Base-by-base conservation (phyloP, 2,329 filamentous ascomycete species). In the Pseudogymnoascus sp. region DNA sequence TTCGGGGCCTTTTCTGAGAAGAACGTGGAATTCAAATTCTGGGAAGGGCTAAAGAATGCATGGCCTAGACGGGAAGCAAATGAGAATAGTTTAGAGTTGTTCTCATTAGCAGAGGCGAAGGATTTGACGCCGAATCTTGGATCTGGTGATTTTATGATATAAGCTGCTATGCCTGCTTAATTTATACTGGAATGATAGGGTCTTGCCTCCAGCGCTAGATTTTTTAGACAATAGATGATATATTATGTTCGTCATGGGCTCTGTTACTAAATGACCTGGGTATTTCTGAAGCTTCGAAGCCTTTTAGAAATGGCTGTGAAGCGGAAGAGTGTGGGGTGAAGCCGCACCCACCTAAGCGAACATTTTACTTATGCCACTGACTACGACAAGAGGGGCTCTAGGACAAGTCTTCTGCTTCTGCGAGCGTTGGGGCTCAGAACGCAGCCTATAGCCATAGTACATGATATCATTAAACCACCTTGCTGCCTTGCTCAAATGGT, bases 1-100 rank as follows among this genome's bases (percentile, higher is more conserved):
- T 68, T 70, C 60, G 65, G 67, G 5, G 63, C n/a, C 5, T 68
- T 68, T 57, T 61, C 63, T 40, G 63, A 64, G 36, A 10, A n/a
- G 35, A 64, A 64, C n/a, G 36, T 69, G 9, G 50, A 57, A 36
- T 61, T 69, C 40, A 10, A 62, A 13, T 66, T 61, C 26, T 69
- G 68, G 67, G 63, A 67, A 10, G 64, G 62, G 8, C 38, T 67
- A 64, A 66, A 60, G 4, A 61, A 64, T 57, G 67, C 66, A 10
- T 68, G 57, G 36, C 63, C 28, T n/a, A 10, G 53, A 44, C 19
- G 40, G 40, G 4, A 44, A 8, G 36, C 15, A 38, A 17, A 38
- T 38, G 15, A 38, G 17, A 42, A 42, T 42, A 17, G 36, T 40
- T 40, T 40, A 19, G 36, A 40, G 6, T 40, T 17, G n/a, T 40